phyloP scores from a whole-genome alignment of 1,284 basidiomycete species.

The Papiliotrema nemorosa region DNA sequence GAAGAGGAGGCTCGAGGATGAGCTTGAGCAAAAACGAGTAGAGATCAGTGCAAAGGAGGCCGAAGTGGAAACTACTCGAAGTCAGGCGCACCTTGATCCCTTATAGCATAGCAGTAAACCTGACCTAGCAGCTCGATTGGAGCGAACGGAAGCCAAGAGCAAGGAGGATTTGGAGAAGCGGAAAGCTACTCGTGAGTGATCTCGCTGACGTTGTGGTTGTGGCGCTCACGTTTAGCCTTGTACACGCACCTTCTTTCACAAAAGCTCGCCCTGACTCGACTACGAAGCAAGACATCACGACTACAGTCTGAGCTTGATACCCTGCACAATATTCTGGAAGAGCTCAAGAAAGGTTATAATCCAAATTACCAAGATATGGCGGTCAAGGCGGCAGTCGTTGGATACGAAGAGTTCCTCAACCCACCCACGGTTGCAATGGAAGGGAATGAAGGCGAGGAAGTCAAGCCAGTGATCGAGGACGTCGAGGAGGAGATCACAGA shows the following conservation, averaged over 20 bases:
- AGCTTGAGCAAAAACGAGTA: constrained; percentile 59
- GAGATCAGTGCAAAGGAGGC: constrained; percentile 62
- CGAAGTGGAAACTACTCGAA: constrained; percentile 43
- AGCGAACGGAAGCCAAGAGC: constrained; percentile 31
- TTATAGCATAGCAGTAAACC: neutral
- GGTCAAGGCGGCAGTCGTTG: constrained; percentile 90
- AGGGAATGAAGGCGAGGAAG: constrained; percentile 56
- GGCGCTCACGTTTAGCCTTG: constrained; percentile 58
- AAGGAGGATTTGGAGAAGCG: constrained; percentile 63
- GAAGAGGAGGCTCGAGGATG: constrained; percentile 69
- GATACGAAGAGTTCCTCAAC: constrained; percentile 77
- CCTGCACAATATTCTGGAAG: constrained; percentile 78
- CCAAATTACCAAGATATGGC: constrained; percentile 98
- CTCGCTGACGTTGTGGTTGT: neutral
- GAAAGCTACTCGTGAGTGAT: constrained; percentile 72
- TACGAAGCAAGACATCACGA: constrained; percentile 67
- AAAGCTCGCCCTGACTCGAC: constrained; percentile 67
- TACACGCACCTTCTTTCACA: constrained; percentile 73
- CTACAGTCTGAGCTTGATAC: constrained; percentile 70
- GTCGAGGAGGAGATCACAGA: constrained; percentile 49
- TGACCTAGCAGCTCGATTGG: constrained; percentile 32
- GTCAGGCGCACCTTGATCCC: constrained; percentile 12
- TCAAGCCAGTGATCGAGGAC: constrained; percentile 19
- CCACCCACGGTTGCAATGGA: constrained; percentile 3
- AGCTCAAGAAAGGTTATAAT: constrained; percentile 83